A percentile compares a stretch with the other conserved stretches of the same genome.
phyloP scores from a whole-genome alignment of 2,329 filamentous ascomycete species.

The Lasiodiplodia gonubiensis region DNA sequence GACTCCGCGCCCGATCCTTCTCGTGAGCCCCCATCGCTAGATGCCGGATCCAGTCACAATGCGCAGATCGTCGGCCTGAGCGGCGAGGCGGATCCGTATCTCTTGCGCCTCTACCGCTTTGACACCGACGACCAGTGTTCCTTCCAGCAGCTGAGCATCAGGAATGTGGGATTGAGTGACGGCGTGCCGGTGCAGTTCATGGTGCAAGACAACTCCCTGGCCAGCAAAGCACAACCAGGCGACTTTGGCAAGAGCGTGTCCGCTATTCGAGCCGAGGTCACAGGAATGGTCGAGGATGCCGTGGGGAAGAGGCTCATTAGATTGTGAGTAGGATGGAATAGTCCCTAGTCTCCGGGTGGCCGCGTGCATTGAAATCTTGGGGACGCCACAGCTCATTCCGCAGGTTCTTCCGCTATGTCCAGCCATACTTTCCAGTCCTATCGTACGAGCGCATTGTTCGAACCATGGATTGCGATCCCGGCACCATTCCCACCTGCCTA shows the following conservation, averaged over 20 bases:
- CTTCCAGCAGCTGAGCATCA: slow-evolving; percentile 40
- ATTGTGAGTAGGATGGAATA: slow-evolving; percentile 35
- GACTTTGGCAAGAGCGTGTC: slow-evolving; percentile 35
- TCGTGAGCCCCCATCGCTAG: slow-evolving; percentile 39
- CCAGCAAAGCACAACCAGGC: slow-evolving; percentile 44
- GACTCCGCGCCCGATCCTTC: slow-evolving; percentile 26
- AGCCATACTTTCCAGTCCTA: slow-evolving; percentile 53
- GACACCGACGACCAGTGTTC: slow-evolving; percentile 42
- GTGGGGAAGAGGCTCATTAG: slow-evolving; percentile 47
- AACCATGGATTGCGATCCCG: slow-evolving; percentile 39
- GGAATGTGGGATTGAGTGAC: slow-evolving; percentile 33
- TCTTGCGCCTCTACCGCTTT: slow-evolving; percentile 41
- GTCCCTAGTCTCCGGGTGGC: background rate
- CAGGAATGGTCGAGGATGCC: slow-evolving; percentile 39
- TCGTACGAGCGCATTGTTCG: slow-evolving; percentile 43
- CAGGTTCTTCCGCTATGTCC: slow-evolving; percentile 49
- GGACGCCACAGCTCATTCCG: slow-evolving; percentile 10
- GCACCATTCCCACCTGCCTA: slow-evolving; percentile 45
- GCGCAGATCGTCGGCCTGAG: slow-evolving; percentile 42
- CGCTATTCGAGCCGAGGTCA: slow-evolving; percentile 39
- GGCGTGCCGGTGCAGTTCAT: slow-evolving; percentile 42
- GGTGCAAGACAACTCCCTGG: slow-evolving; percentile 43
- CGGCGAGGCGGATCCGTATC: slow-evolving; percentile 41
- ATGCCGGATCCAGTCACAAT: slow-evolving; percentile 40
- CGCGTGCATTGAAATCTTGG: background rate